A percentile compares a stretch with the other conserved stretches of the same genome.
Conservation (phyloP, 2,329 filamentous ascomycete genomes). For the Calonectria pteridis region DNA sequence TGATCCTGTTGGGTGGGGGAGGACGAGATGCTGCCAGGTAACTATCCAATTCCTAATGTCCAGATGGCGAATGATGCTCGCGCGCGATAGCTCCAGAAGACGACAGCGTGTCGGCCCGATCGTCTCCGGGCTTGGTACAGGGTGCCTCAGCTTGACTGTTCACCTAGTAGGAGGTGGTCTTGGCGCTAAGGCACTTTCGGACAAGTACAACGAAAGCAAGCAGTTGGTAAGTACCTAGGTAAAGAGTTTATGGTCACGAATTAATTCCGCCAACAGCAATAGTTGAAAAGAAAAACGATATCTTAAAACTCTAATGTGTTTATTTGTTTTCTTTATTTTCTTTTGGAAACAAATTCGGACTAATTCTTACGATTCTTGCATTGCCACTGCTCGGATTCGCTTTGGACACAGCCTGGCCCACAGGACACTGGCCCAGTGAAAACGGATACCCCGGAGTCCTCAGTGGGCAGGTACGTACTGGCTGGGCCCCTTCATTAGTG, state of each 20-base stretch:
- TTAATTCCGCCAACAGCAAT: too few species aligned
- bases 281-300: too few species aligned
- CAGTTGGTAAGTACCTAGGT: not conserved
- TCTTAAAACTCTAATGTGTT: too few species aligned
- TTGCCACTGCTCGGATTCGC: not conserved
- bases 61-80: not conserved
- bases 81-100: conserved; percentile 32
- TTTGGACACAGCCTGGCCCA: not conserved
- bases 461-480: conserved; percentile 11
- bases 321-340: too few species aligned
- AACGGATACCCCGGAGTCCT: conserved; percentile 12
- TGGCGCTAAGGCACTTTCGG: not conserved
- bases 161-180: not conserved
- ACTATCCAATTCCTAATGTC: not conserved
- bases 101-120: conserved; percentile 46
- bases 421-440: not conserved
- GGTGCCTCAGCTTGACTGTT: not conserved
- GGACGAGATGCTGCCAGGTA: not conserved
- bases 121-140: conserved; percentile 25
- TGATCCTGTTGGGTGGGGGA: not conserved
- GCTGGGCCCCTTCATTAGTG: conserved; percentile 17
- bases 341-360: too few species aligned
- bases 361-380: not conserved
- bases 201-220: not conserved
- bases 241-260: not conserved